Evolutionary conservation across 495 filamentous ascomycete species (phyloP).

Genomic region (Penicillium parvum): DNA sequence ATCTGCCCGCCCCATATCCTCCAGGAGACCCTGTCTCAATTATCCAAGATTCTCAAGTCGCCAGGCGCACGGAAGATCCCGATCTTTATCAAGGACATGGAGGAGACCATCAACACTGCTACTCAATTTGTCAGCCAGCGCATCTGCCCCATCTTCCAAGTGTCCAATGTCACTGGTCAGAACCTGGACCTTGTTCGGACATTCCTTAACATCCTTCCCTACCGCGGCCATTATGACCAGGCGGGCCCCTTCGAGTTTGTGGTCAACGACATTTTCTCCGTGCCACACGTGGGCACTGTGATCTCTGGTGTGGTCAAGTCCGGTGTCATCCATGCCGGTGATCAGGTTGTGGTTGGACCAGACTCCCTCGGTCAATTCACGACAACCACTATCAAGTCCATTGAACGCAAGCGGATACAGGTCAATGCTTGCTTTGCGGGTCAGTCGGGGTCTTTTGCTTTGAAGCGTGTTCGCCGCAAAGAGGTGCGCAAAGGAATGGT

Average conservation of each 20-base stretch:
- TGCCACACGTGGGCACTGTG: slow-evolving; percentile 94
- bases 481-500: slow-evolving; percentile 99
- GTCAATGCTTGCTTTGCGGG: slow-evolving; percentile 88
- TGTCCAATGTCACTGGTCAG: slow-evolving; percentile 94
- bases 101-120: slow-evolving; percentile 91
- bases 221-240: slow-evolving; percentile 88
- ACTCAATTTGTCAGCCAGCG: slow-evolving; percentile 93
- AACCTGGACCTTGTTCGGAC: slow-evolving; percentile 76
- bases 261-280: slow-evolving; percentile 98
- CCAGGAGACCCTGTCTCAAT: slow-evolving; percentile 87
- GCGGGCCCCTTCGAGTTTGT: slow-evolving; percentile 91
- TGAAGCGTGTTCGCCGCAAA: slow-evolving; percentile 80
- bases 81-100: slow-evolving; percentile 89
- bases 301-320: slow-evolving; percentile 89
- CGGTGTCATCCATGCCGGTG: slow-evolving; percentile 81
- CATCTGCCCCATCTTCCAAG: slow-evolving; percentile 96
- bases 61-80: slow-evolving; percentile 94
- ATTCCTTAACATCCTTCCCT: slow-evolving; percentile 93
- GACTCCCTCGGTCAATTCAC: slow-evolving; percentile 90
- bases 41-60: slow-evolving; percentile 87
- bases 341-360: slow-evolving; percentile 83
- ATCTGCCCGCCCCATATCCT: slow-evolving; percentile 96
- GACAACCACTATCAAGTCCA: slow-evolving; percentile 83
- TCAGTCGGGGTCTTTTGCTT: slow-evolving; percentile 86
- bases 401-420: slow-evolving; percentile 89